Evolutionary conservation across 176 grass and related monocot genomes (phyloP).

Genomic region (Hsuehochloa calcarea): DNA sequence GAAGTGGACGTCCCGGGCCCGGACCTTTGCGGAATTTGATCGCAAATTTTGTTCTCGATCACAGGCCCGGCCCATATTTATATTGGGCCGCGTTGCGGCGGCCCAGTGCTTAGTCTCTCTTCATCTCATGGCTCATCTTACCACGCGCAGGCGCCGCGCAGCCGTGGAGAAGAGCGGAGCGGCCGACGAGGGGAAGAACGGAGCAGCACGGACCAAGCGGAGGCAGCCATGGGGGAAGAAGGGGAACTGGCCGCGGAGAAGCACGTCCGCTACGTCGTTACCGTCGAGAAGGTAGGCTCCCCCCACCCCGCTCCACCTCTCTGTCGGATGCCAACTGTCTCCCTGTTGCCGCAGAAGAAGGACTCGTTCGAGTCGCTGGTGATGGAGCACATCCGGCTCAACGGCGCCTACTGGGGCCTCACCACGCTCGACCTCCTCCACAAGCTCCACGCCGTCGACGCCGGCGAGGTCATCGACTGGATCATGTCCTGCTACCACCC

Average conservation of each 20-base stretch:
- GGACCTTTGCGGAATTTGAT: too few species aligned
- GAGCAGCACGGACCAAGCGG: conserved; percentile 12
- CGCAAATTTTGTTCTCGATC: too few species aligned
- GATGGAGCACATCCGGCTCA: conserved; percentile 83
- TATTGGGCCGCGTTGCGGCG: too few species aligned
- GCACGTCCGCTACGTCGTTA: conserved; percentile 82
- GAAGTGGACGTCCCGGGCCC: too few species aligned
- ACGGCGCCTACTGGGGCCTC: conserved; percentile 93
- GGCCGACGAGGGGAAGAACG: background rate
- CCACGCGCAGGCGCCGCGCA: background rate
- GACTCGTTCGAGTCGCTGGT: conserved; percentile 79
- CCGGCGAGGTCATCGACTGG: conserved; percentile 70
- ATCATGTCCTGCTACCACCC: conserved; percentile 76
- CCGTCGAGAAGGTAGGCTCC: conserved; percentile 69
- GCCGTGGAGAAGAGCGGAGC: background rate
- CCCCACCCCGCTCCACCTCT: background rate
- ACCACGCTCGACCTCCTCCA: conserved; percentile 84
- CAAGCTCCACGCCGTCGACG: conserved; percentile 63
- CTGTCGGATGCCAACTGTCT: background rate
- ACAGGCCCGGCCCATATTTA: too few species aligned
- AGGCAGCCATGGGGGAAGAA: conserved; percentile 18
- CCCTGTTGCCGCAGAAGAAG: conserved; percentile 48
- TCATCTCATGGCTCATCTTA: too few species aligned
- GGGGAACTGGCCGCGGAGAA: conserved; percentile 59
- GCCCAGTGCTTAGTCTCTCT: too few species aligned